Conservation (phyloP, 1,284 basidiomycete species). For the Ustilago xerochloae region DNA sequence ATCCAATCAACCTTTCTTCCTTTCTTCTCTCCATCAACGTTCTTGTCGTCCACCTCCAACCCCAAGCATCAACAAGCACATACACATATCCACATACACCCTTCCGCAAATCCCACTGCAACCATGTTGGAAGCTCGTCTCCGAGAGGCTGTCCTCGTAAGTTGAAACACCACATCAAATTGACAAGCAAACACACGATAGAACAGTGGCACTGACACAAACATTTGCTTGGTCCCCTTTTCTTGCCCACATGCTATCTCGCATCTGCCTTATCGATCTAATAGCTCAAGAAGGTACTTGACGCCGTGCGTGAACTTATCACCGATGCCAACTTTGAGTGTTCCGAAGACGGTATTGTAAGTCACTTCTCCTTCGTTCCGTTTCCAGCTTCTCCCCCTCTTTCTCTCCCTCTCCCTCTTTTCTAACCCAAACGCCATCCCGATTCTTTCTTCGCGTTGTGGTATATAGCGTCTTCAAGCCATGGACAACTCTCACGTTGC, state of each 20-base stretch:
- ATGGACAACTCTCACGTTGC: conserved; percentile 99
- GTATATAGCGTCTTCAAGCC: conserved; percentile 75
- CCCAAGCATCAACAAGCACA: not conserved
- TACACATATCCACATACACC: not conserved
- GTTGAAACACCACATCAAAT: conserved; percentile 3
- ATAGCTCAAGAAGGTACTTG: conserved; percentile 65
- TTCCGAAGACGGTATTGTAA: conserved; percentile 88
- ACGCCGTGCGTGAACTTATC: conserved; percentile 94
- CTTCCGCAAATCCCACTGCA: not conserved
- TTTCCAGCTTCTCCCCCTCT: not conserved
- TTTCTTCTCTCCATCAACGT: not conserved
- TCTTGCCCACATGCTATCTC: not conserved
- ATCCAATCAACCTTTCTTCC: not conserved
- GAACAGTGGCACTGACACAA: conserved; percentile 21
- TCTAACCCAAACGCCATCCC: not conserved
- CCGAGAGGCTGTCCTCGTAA: conserved; percentile 55
- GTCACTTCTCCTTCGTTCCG: conserved; percentile 66
- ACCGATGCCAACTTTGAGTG: conserved; percentile 98
- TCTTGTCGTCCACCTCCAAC: not conserved
- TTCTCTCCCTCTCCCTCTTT: not conserved
- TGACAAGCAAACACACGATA: not conserved
- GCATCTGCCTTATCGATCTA: not conserved
- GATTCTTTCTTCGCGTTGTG: not conserved
- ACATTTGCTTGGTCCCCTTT: not conserved
- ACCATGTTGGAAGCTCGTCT: conserved; percentile 64